Base-by-base conservation (phyloP, 1,139 yeast species). In the Pichia cactophila region DNA sequence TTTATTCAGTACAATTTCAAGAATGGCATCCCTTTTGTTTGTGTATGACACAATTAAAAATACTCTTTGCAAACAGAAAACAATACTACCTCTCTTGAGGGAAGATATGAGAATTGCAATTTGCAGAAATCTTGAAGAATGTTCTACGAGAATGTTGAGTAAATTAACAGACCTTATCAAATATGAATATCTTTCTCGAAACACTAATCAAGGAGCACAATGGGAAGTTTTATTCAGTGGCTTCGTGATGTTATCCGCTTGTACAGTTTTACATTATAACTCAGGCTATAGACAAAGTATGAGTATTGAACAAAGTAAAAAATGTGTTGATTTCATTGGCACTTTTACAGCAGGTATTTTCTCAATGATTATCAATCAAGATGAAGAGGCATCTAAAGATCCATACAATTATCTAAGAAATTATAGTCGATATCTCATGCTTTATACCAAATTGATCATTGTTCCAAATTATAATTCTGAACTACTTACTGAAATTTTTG, bases 341-440 rank as follows among this genome's bases (percentile, higher is more conserved):
- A 52, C 48, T 1, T 52, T 52, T 33, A 42, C 47, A n/a, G 48
- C 54, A 2, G 55, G 55, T 2, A 26, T 52, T 16, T 52, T 38
- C 41, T 52, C 55, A 11, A 28, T 52, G n/a, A 36, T 48, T 1
- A 53, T 50, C 44, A 47, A 37, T 40, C 48, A 45, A 33, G 33
- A 33, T 20, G 26, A 31, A n/a, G n/a, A 26, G 6, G 11, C 43
- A 6, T 14, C 6, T 5, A 28, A 20, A 3, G 38, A 44, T n/a
- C 43, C 26, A 17, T 26, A 43, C 5, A 35, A 42, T 35, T 31
- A 40, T 14, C 20, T 47, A 5, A 37, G 31, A n/a, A 28, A 17
- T 9, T 45, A 41, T 40, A 41, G 48, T 28, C 42, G 41, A 11
- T 31, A 26, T 31, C 26, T 46, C 28, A 16, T 49, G 10, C 11